These are phyloP conservation scores for Rusavskia elegans DNA, from an alignment of 495 filamentous ascomycete genomes.

Conservation along the genomic window DNA sequence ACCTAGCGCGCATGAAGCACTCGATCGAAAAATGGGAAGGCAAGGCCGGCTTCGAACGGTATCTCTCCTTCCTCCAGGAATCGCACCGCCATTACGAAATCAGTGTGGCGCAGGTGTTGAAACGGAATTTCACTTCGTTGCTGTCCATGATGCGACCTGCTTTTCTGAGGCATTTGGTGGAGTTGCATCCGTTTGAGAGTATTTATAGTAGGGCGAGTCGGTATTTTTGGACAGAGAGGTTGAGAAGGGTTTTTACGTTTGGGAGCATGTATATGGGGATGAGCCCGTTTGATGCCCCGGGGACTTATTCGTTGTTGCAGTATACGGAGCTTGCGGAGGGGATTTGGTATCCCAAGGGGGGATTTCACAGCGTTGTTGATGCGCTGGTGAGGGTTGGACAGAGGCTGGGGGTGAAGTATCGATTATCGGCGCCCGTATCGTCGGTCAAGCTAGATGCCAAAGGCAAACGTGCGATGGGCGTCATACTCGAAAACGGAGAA, in stretches of 20 bases:
- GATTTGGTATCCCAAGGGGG: constrained; percentile 57
- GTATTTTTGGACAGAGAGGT: constrained; percentile 50
- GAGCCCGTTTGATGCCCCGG: constrained; percentile 56
- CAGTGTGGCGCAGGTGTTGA: constrained; percentile 41
- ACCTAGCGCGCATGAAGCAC: constrained; percentile 45
- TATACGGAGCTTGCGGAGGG: constrained; percentile 59
- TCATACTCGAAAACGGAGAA: constrained; percentile 35
- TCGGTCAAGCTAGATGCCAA: constrained; percentile 30
- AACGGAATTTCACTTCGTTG: constrained; percentile 41
- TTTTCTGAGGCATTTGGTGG: constrained; percentile 35
- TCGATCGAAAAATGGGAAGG: constrained; percentile 54
- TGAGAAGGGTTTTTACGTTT: constrained; percentile 54
- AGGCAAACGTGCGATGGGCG: constrained; percentile 32
- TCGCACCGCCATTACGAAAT: constrained; percentile 49
- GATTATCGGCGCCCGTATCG: constrained; percentile 33
- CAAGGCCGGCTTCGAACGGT: constrained; percentile 43
- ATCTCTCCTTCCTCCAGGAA: constrained; percentile 44
- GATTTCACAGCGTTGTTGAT: constrained; percentile 45
- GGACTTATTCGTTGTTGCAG: constrained; percentile 54
- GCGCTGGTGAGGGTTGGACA: constrained; percentile 39
- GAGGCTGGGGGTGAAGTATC: constrained; percentile 38
- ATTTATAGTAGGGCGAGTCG: constrained; percentile 40
- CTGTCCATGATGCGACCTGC: constrained; percentile 32
- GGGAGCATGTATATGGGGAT: constrained; percentile 69
- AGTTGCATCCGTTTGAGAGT: constrained; percentile 47